Conservation (phyloP, 2,329 filamentous ascomycete genomes). For the Penicillium verrucosum region DNA sequence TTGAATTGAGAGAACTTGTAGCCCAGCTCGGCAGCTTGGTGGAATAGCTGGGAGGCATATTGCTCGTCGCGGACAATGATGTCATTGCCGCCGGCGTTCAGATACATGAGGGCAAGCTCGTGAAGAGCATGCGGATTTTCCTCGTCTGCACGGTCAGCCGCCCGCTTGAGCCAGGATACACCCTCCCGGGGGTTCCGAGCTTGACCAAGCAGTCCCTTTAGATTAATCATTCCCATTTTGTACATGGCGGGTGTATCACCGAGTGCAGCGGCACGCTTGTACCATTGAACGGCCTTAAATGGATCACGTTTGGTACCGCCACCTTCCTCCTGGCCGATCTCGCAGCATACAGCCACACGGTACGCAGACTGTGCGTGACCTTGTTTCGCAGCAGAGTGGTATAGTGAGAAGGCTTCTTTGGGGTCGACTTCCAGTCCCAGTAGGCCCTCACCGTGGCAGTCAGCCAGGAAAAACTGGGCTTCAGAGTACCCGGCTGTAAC, state of each 20-base stretch:
- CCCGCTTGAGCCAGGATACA: constrained; percentile 87
- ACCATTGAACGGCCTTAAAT: constrained; percentile 96
- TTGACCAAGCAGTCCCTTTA: constrained; percentile 92
- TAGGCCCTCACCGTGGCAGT: constrained; percentile 77
- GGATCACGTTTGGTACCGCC: constrained; percentile 89
- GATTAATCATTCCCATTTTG: constrained; percentile 92
- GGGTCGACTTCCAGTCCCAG: constrained; percentile 77
- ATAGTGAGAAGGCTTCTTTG: constrained; percentile 89
- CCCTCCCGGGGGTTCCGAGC: constrained; percentile 78
- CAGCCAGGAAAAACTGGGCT: constrained; percentile 91
- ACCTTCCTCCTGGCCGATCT: constrained; percentile 90
- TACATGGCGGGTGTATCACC: constrained; percentile 96
- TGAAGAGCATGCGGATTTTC: constrained; percentile 96
- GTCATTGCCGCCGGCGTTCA: constrained; percentile 59
- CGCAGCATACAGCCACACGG: constrained; percentile 92
- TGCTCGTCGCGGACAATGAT: constrained; percentile 74
- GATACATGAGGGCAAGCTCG: constrained; percentile 68
- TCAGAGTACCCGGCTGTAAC: constrained; percentile 69
- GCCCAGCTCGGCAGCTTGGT: constrained; percentile 78
- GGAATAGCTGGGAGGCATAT: constrained; percentile 78
- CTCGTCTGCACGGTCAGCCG: constrained; percentile 78
- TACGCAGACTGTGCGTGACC: constrained; percentile 87
- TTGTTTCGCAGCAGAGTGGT: constrained; percentile 88
- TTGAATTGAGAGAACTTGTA: constrained; percentile 96
- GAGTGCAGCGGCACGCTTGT: constrained; percentile 83